A percentile compares a stretch with the other conserved stretches of the same genome.
phyloP scores from a whole-genome alignment of 2,329 filamentous ascomycete species.

The Cladosporium cucumerinum region DNA sequence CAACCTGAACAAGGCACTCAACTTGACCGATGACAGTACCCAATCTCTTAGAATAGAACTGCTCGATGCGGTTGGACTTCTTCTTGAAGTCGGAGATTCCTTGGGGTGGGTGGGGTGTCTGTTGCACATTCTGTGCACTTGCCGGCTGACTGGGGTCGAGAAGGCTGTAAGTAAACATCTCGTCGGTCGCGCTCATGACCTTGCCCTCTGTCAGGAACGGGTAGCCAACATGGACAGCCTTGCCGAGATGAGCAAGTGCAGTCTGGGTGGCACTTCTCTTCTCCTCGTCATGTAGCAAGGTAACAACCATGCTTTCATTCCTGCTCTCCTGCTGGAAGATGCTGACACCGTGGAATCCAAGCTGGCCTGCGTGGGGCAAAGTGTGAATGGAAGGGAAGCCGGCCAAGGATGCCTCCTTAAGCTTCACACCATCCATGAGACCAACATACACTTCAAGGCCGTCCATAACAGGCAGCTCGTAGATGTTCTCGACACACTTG shows the following conservation, averaged over 20 bases:
- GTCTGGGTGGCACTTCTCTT: conserved; percentile 63
- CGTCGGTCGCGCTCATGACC: conserved; percentile 83
- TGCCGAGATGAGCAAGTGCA: conserved; percentile 76
- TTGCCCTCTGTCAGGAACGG: conserved; percentile 94
- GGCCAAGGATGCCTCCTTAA: conserved; percentile 79
- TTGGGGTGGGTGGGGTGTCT: conserved; percentile 67
- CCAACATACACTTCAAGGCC: conserved; percentile 82
- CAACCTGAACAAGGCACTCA: conserved; percentile 85
- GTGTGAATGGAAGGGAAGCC: conserved; percentile 91
- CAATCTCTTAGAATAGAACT: conserved; percentile 83
- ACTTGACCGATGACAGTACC: conserved; percentile 83
- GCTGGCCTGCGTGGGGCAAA: conserved; percentile 73
- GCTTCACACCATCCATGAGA: conserved; percentile 76
- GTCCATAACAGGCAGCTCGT: conserved; percentile 88
- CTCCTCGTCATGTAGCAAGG: conserved; percentile 69
- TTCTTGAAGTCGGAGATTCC: conserved; percentile 81
- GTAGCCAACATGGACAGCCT: conserved; percentile 86
- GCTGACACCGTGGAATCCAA: conserved; percentile 85
- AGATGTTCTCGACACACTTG: conserved; percentile 92
- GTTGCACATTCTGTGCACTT: conserved; percentile 52
- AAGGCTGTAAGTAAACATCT: conserved; percentile 83
- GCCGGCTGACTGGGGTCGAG: conserved; percentile 49
- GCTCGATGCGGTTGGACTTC: conserved; percentile 80
- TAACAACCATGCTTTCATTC: conserved; percentile 94
- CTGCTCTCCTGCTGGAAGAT: conserved; percentile 95